Conservation (phyloP, 106 monocot genomes). For the Agapanthus africanus region DNA sequence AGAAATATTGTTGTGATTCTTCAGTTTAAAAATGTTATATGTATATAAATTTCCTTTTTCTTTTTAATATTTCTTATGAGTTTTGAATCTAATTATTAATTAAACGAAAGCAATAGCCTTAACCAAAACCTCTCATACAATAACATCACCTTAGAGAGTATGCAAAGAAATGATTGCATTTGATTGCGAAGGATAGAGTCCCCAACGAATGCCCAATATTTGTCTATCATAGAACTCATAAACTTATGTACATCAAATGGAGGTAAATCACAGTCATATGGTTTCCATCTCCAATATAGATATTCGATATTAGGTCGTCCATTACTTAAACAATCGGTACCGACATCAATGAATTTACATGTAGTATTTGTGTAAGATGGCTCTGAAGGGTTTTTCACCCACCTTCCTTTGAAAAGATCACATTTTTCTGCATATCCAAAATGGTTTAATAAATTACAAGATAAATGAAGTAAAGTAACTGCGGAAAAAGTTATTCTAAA, state of each 20-base stretch:
- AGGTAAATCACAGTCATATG: slow-evolving; percentile 30
- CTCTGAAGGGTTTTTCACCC: slow-evolving; percentile 29
- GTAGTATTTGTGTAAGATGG: slow-evolving; percentile 41
- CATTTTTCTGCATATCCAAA: slow-evolving; percentile 37
- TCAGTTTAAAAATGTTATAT: too few relatives aligned
- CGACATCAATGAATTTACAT: slow-evolving; percentile 26
- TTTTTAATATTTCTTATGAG: too few relatives aligned
- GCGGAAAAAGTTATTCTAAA: too few relatives aligned
- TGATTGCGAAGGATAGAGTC: slow-evolving; percentile 56
- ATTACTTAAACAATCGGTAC: slow-evolving; percentile 38
- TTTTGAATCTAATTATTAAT: too few relatives aligned
- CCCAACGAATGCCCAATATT: slow-evolving; percentile 44
- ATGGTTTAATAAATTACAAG: too few relatives aligned
- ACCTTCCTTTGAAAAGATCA: slow-evolving; percentile 35
- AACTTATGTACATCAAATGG: slow-evolving; percentile 34
- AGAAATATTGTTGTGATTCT: too few relatives aligned
- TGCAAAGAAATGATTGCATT: slow-evolving; percentile 41
- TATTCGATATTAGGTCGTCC: slow-evolving; percentile 43
- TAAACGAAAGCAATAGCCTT: too few relatives aligned
- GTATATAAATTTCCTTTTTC: too few relatives aligned
- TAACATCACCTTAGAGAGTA: slow-evolving; percentile 33
- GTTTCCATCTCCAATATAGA: slow-evolving; percentile 55
- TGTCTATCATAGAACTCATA: slow-evolving; percentile 30
- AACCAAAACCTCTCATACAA: too few relatives aligned
- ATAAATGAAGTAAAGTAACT: too few relatives aligned